Conservation (phyloP, 1,139 yeast genomes). For the Candida sp. region DNA sequence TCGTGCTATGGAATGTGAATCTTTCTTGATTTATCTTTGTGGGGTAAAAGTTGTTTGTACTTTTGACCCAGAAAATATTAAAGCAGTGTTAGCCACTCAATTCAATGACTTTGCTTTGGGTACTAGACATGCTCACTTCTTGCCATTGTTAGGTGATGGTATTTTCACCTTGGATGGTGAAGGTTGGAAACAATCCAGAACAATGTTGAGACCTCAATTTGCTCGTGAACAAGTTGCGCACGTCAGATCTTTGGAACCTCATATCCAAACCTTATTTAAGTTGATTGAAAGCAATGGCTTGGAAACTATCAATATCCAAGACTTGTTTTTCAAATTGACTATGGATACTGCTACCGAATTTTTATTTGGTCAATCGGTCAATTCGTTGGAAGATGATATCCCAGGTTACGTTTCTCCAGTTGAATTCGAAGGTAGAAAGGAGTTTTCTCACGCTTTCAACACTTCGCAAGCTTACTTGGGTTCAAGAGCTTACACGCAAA, state of each 20-base stretch:
- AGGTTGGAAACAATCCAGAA: slow-evolving; percentile 56
- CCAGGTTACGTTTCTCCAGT: slow-evolving; percentile 5
- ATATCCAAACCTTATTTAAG: slow-evolving; percentile 33
- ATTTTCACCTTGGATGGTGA: slow-evolving; percentile 55
- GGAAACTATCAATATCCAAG: slow-evolving; percentile 30
- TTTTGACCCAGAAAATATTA: slow-evolving; percentile 29
- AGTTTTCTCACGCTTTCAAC: slow-evolving; percentile 27
- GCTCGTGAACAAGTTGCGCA: slow-evolving; percentile 49
- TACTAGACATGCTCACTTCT: slow-evolving; percentile 36
- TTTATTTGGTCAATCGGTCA: slow-evolving; percentile 53
- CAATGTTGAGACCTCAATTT: slow-evolving; percentile 54
- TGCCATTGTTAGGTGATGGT: slow-evolving; percentile 51
- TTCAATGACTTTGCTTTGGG: slow-evolving; percentile 53
- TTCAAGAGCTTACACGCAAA: slow-evolving; percentile 23
- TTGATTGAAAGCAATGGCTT: slow-evolving; percentile 22
- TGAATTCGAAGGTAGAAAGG: slow-evolving; percentile 13
- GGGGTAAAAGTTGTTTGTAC: slow-evolving; percentile 13
- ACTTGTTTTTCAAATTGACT: slow-evolving; percentile 41
- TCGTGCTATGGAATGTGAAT: slow-evolving; percentile 1
- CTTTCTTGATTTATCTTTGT: neutral
- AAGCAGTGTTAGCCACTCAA: slow-evolving; percentile 38
- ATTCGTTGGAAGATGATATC: slow-evolving; percentile 29
- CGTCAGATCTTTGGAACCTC: slow-evolving; percentile 42
- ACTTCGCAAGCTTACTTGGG: slow-evolving; percentile 24
- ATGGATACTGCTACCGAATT: slow-evolving; percentile 59